Evolutionary conservation across 495 filamentous ascomycete species (phyloP), one percentile per base, ranked within the genome.

Genomic region (Bacidia gigantensis): DNA sequence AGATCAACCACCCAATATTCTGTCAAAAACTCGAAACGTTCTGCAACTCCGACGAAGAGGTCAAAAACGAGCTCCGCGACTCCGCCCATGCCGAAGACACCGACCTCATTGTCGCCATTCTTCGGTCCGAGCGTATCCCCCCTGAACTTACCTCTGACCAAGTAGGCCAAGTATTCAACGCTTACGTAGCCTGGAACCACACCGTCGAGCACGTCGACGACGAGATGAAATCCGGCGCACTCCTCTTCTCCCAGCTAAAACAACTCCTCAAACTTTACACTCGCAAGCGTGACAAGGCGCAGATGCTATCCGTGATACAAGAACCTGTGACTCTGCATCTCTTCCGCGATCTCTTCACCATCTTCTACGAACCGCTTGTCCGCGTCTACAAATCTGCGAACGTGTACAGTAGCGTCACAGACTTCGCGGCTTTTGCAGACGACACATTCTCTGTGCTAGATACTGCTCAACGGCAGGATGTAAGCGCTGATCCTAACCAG

Each of bases 341-440:
- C 41, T 92, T 98, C 75, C 81, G 88, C 39, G 93, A 97, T 58
- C 79, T 98, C 43, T 97, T 98, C 67, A 93, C 88, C 18, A 96
- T 98, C 62, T 98, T 98, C 72, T 98, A 98, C 67, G 92, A 98
- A 63, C 92, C 92, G 0, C 78, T 98, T 10, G 83, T 98, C 14
- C 77, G 92, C 20, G 92, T 98, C 0, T 98, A 98, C 71, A 98
- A 97, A 69, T 95, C 90, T 21, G 92, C 92, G 57, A 98, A 97
- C 58, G 92, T 98, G 25, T 98, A 98, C 73, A 88, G 79, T 69
- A 87, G 81, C 63, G 87, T 98, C 54, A 98, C 92, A 0, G 92
- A 98, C 62, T 97, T 98, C 67, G 86, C 92, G 11, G 67, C 76
- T 20, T 98, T 98, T 61, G 78, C 89, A 46, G 88, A 96, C 61